Conservation (phyloP, 139 green algal genomes). For the Chlamydomonas sp. region DNA sequence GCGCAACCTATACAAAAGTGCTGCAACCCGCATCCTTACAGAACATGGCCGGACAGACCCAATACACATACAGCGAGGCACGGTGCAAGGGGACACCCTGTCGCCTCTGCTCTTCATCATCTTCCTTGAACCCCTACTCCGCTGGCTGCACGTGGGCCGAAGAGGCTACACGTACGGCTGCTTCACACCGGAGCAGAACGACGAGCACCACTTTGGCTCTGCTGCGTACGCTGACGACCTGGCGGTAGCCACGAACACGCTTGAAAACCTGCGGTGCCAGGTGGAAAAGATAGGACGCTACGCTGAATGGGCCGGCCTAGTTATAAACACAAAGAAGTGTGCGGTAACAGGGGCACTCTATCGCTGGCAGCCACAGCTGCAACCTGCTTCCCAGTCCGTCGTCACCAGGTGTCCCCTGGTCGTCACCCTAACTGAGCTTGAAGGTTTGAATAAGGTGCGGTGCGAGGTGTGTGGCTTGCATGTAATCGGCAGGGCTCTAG, state of each 20-base stretch:
- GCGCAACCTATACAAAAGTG: conserved; percentile 50
- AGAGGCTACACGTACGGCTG: too few species aligned
- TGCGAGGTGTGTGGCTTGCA: too few species aligned
- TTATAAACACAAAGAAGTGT: not conserved
- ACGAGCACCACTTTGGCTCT: not conserved
- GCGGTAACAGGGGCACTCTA: not conserved
- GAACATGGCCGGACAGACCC: not conserved
- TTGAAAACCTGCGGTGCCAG: not conserved
- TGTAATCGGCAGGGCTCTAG: too few species aligned
- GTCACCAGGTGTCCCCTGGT: too few species aligned
- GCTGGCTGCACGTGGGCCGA: too few species aligned
- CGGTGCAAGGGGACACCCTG: conserved; percentile 8
- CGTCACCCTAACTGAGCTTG: too few species aligned
- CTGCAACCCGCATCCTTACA: conserved; percentile 31
- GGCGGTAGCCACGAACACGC: not conserved
- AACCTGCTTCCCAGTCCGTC: too few species aligned
- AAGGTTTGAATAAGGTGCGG: too few species aligned
- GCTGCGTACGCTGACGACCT: not conserved
- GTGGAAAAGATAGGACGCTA: not conserved
- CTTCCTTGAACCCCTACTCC: too few species aligned
- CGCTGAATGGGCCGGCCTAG: not conserved
- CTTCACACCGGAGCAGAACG: too few species aligned
- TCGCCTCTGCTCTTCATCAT: too few species aligned
- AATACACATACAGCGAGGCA: conserved; percentile 46
- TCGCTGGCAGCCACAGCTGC: too few species aligned